Evolutionary conservation across 2,329 filamentous ascomycete species (phyloP).

Genomic region (Daldinia sp.): DNA sequence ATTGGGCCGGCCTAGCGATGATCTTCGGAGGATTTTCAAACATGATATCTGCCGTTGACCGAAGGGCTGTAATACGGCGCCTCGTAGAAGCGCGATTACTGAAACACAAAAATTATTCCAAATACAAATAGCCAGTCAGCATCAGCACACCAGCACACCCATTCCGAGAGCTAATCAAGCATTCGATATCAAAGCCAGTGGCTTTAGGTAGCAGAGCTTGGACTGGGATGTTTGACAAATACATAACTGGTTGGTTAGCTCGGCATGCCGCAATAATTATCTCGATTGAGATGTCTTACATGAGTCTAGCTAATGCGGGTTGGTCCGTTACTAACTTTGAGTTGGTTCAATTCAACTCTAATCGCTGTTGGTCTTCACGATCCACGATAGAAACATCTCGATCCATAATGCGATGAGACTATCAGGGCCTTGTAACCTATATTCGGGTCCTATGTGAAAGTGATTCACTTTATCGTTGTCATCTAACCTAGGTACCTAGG

Average conservation of each 20-base stretch:
- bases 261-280: conserved; percentile 10
- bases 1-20: neutral
- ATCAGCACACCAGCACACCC: conserved; percentile 27
- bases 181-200: conserved; percentile 10
- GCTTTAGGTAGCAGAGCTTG: conserved; percentile 25
- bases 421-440: neutral
- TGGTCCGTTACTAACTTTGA: no score
- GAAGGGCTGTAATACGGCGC: conserved; percentile 10
- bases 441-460: neutral
- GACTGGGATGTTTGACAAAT: conserved; percentile 37
- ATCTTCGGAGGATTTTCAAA: conserved; percentile 13
- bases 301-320: neutral
- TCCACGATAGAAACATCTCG: neutral
- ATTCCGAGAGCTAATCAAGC: conserved; percentile 27
- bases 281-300: conserved; percentile 14
- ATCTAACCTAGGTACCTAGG: no score
- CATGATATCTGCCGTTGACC: conserved; percentile 15
- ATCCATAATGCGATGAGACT: neutral
- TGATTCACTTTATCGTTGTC: neutral
- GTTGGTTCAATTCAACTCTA: no score
- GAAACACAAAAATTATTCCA: conserved; percentile 37
- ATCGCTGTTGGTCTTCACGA: neutral
- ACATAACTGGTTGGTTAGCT: conserved; percentile 8
- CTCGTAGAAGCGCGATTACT: conserved; percentile 16
- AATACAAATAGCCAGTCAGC: conserved; percentile 39